Evolutionary conservation across 345 rosid genomes (phyloP).

Genomic region (Nasturtium officinale): DNA sequence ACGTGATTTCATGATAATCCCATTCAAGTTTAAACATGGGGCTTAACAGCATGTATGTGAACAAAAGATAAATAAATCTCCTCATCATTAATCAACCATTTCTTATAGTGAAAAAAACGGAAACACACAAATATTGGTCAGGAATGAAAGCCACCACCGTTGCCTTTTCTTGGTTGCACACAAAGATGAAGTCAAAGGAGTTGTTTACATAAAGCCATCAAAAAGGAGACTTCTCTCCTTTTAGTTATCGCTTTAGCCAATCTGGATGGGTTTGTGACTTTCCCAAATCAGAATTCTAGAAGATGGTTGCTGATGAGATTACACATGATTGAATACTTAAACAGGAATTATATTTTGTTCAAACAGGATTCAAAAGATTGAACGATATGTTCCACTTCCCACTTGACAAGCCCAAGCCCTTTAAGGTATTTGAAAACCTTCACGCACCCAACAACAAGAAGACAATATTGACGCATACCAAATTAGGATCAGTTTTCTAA

Average conservation of each 20-base stretch:
- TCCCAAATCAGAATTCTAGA: conserved; percentile 9
- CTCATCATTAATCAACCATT: neutral
- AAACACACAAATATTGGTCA: conserved; percentile 38
- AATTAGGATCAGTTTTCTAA: neutral
- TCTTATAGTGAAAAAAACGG: neutral
- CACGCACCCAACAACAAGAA: conserved; percentile 5
- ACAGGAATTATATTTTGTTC: neutral
- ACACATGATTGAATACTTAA: neutral
- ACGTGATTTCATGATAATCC: conserved; percentile 28
- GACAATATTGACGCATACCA: conserved; percentile 6
- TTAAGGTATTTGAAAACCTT: conserved; percentile 2
- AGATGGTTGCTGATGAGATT: conserved; percentile 24
- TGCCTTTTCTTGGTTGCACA: conserved; percentile 30
- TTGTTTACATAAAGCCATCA: conserved; percentile 20
- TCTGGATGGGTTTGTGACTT: conserved; percentile 30
- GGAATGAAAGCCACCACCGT: conserved; percentile 36
- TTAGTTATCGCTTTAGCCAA: conserved; percentile 19
- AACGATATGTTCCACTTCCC: conserved; percentile 15
- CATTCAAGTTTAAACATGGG: conserved; percentile 21
- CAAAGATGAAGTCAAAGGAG: conserved; percentile 19
- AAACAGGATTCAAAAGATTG: neutral
- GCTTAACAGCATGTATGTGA: conserved; percentile 12
- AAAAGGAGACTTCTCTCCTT: conserved; percentile 18
- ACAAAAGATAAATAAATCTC: conserved; percentile 14
- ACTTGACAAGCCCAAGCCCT: conserved; percentile 8